Conservation (phyloP, 441 rosid species). For the Pelargonium myrrhifolium region DNA sequence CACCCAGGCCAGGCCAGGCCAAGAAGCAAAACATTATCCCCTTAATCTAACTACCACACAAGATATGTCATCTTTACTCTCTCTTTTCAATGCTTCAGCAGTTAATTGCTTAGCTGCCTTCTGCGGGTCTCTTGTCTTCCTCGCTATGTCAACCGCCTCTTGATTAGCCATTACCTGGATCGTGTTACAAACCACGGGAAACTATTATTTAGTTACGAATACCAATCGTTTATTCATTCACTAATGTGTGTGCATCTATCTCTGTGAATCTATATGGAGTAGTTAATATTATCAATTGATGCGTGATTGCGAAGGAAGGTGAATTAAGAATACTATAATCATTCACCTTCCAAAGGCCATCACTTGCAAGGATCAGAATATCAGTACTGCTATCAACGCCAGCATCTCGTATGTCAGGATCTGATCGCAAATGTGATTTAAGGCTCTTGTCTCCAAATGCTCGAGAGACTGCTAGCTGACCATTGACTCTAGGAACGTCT, state of each 20-base stretch:
- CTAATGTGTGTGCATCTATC: not conserved
- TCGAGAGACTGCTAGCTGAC: slow-evolving; percentile 92
- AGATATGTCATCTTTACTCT: slow-evolving; percentile 84
- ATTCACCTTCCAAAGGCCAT: slow-evolving; percentile 92
- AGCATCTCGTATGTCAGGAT: slow-evolving; percentile 55
- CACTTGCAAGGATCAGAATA: slow-evolving; percentile 72
- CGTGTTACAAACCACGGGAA: slow-evolving; percentile 8
- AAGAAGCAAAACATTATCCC: slow-evolving; percentile 27
- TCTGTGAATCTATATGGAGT: not conserved
- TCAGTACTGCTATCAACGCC: slow-evolving; percentile 40
- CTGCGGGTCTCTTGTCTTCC: slow-evolving; percentile 61
- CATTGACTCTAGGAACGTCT: slow-evolving; percentile 88
- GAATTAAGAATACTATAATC: slow-evolving; percentile 3
- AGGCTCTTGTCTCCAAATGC: slow-evolving; percentile 93
- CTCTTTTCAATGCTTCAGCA: slow-evolving; percentile 67
- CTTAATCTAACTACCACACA: slow-evolving; percentile 74
- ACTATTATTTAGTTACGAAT: not conserved
- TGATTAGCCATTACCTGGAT: slow-evolving; percentile 77
- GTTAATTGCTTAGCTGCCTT: slow-evolving; percentile 84
- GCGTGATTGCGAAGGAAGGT: not conserved
- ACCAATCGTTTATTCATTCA: not conserved
- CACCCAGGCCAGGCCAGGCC: no score
- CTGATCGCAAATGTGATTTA: slow-evolving; percentile 80
- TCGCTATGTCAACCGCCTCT: slow-evolving; percentile 81
- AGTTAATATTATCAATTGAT: not conserved